phyloP scores from a whole-genome alignment of 768 basidiomycete genomes.

The Tricholoma furcatifolium region DNA sequence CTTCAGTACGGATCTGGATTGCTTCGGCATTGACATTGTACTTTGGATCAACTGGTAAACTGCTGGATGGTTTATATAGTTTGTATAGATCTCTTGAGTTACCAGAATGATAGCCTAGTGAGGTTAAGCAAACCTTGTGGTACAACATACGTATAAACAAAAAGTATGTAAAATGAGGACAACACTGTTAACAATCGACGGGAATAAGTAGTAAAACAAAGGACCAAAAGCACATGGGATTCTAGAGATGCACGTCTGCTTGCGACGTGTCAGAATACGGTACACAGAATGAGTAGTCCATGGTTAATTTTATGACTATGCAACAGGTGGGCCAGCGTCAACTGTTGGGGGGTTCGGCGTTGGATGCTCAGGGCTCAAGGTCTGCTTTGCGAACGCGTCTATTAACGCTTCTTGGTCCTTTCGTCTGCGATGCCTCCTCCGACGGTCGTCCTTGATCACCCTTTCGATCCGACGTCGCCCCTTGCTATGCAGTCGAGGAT shows the following conservation, averaged over 20 bases:
- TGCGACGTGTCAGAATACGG: conserved; percentile 13
- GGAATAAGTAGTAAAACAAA: conserved; percentile 1
- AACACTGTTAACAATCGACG: conserved; percentile 5
- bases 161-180: neutral
- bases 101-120: neutral
- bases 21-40: conserved; percentile 7
- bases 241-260: conserved; percentile 14
- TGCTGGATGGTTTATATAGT: conserved; percentile 8
- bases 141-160: neutral
- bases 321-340: conserved; percentile 24
- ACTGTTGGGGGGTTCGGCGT: conserved; percentile 7
- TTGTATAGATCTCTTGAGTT: conserved; percentile 4
- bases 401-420: conserved; percentile 84
- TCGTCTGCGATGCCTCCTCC: conserved; percentile 75
- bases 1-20: conserved; percentile 1
- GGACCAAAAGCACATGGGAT: conserved; percentile 3
- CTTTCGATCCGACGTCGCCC: conserved; percentile 71
- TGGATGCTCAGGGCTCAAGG: conserved; percentile 31
- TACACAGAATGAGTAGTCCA: conserved; percentile 16
- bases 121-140: neutral
- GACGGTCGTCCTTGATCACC: conserved; percentile 82
- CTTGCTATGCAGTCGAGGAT: conserved; percentile 66
- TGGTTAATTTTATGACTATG: conserved; percentile 12
- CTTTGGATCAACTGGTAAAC: conserved; percentile 5
- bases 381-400: conserved; percentile 69